Evolutionary conservation across 148 eudicot genomes (phyloP), one percentile per base, ranked within the genome.

Genomic region (Rhododendron henanense): DNA sequence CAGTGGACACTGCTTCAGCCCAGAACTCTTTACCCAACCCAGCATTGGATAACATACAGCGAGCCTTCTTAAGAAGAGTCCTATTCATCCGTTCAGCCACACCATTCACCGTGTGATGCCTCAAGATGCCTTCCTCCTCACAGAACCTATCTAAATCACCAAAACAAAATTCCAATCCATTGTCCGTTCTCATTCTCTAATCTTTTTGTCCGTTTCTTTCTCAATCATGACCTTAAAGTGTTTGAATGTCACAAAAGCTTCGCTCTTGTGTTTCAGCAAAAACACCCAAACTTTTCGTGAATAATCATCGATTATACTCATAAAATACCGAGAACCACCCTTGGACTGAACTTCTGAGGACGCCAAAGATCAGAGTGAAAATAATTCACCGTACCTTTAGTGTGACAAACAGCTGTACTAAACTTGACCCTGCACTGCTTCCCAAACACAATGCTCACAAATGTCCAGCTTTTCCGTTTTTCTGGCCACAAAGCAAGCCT

Each of bases 271-370:
- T 41, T 78, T 78, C 28, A 88, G 2, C 16, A 83, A 5, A 28
- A 41, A 75, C 2, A 78, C 39, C 90, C 48, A 83, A 39, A 47
- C 53, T 37, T 47, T 85, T 31, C 82, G 31, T 1, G 81, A 84
- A 23, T 45, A 86, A 16, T 88, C 88, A 78, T 86, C 86, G n/a
- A 83, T 86, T 15, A 83, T 4, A 39, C 67, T 59, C 23, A 84
- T 3, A 9, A 83, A 48, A 47, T 86, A 88, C 5, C 28, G 28
- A 10, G 65, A 9, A 1, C 81, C 86, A 5, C 86, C 44, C 6
- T 48, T 35, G 3, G 69, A 84, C 1, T 47, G 5, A 16, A 33
- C 79, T 1, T 13, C 1, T 10, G 81, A 76, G 21, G 81, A 41
- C 74, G 86, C 79, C 81, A 86, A 39, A 48, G 45, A 18, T 65